Percentiles rank a stretch among this genome's conserved stretches.
These are phyloP conservation scores for Pseudoneurospora amorphoporcata DNA, from an alignment of 495 filamentous ascomycete species.

Conservation along the genomic window DNA sequence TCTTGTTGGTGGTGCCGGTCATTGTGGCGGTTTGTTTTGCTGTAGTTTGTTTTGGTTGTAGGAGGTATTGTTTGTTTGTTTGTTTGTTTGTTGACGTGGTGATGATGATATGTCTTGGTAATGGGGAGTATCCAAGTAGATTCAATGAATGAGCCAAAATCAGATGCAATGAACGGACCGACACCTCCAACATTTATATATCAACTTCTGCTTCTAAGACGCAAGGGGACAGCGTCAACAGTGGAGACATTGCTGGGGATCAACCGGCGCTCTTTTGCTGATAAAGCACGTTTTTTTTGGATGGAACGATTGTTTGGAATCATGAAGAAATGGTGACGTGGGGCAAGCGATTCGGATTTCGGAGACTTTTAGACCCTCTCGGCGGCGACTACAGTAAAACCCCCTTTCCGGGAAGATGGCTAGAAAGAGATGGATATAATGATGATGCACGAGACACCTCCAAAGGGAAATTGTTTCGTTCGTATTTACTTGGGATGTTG, in stretches of 20 bases:
- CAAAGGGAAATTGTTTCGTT: neutral
- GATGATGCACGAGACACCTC: neutral
- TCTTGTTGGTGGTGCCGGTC: conserved; percentile 51
- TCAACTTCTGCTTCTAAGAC: neutral
- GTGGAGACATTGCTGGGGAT: neutral
- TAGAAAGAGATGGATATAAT: too few relatives aligned
- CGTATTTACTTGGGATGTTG: neutral
- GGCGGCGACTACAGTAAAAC: neutral
- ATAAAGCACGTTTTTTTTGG: neutral
- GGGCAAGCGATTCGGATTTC: neutral
- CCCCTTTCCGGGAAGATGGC: neutral
- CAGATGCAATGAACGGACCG: neutral
- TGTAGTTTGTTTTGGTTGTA: neutral
- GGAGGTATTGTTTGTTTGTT: too few relatives aligned
- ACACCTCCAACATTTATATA: neutral
- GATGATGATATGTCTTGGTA: neutral
- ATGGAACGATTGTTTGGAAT: neutral
- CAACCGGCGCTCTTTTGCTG: neutral
- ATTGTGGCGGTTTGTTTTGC: conserved; percentile 5
- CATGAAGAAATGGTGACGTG: neutral
- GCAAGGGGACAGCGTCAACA: neutral
- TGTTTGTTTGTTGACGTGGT: too few relatives aligned
- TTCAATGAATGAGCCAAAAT: neutral
- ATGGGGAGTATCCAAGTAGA: neutral
- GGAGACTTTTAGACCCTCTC: neutral